phyloP scores from a whole-genome alignment of 495 filamentous ascomycete species.

The Podospora pseudoanserina region DNA sequence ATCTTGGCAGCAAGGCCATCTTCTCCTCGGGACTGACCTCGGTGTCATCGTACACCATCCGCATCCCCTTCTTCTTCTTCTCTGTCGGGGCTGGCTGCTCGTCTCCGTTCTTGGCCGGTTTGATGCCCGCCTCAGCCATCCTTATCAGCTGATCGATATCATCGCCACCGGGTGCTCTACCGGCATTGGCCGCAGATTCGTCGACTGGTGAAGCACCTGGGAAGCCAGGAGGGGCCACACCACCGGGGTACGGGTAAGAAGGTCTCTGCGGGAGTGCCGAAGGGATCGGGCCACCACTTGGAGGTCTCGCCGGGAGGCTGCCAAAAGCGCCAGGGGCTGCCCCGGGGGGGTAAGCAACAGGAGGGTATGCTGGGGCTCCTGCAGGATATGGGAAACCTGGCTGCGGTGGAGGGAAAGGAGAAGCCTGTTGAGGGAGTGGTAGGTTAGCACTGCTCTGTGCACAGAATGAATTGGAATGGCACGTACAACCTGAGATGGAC shows the following conservation, averaged over 20 bases:
- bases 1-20: conserved; percentile 74
- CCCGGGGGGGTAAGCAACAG: conserved; percentile 33
- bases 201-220: conserved; percentile 49
- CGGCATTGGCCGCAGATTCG: conserved; percentile 56
- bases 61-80: conserved; percentile 66
- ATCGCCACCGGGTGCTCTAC: conserved; percentile 28
- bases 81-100: conserved; percentile 44
- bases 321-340: conserved; percentile 21
- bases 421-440: conserved; percentile 25
- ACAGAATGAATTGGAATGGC: conserved; percentile 27
- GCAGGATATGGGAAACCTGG: conserved; percentile 34
- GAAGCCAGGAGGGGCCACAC: conserved; percentile 18
- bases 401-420: conserved; percentile 44
- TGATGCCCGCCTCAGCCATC: conserved; percentile 56
- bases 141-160: conserved; percentile 57
- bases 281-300: conserved; percentile 23
- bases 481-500: conserved; percentile 54
- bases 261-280: conserved; percentile 33
- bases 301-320: conserved; percentile 40
- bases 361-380: conserved; percentile 30
- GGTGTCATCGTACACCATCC: conserved; percentile 75
- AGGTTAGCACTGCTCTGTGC: neutral
- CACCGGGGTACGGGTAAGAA: conserved; percentile 28
- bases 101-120: conserved; percentile 43
- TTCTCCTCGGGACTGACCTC: conserved; percentile 82